Evolutionary conservation across 352 stramenopile genomes (phyloP), one percentile per base, ranked within the genome.

Genomic region (Phytophthora citrophthora): DNA sequence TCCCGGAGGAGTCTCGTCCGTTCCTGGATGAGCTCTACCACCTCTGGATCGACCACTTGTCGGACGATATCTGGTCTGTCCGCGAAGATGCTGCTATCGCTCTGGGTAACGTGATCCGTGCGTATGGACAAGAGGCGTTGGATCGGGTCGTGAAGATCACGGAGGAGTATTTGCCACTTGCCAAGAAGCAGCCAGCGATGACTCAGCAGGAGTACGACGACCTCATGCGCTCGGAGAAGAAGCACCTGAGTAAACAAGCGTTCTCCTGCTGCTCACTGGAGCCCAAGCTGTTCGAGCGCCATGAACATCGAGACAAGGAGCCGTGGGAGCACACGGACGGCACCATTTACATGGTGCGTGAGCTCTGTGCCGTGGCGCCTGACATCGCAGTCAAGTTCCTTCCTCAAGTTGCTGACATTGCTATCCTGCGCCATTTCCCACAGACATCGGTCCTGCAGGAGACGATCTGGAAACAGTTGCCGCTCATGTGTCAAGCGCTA

Each of bases 21-120:
- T 95, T 96, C 67, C 69, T 98, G 16, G 77, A 94, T 2, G 92
- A 92, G 45, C 68, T 99, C 1, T 92, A 89, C 52, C 77, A 83
- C 27, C 56, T 90, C 55, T 99, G 96, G 96, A 96, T 97, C 32
- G 91, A 97, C 50, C 96, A 99, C 68, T 73, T 99, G 41, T 97
- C 95, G 39, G 96, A 99, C 70, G 90, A 98, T 52, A 98, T 99
- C 67, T 99, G 96, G 96, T 98, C 90, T n/a, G 92, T 99, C 24
- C 91, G 96, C 36, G 95, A 98, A 72, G 94, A 98, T 73, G 95
- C 95, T 0, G 96, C 96, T 11, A 94, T 98, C 15, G 95, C 96
- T 15, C 77, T 99, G 26, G 96, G 94, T 12, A 94, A 98, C 70
- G 91, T 91, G 10, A 90, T 97, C n/a, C 85, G 84, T 31, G 96